Base-by-base conservation (phyloP, 768 basidiomycete genomes). In the Crucibulum laeve region DNA sequence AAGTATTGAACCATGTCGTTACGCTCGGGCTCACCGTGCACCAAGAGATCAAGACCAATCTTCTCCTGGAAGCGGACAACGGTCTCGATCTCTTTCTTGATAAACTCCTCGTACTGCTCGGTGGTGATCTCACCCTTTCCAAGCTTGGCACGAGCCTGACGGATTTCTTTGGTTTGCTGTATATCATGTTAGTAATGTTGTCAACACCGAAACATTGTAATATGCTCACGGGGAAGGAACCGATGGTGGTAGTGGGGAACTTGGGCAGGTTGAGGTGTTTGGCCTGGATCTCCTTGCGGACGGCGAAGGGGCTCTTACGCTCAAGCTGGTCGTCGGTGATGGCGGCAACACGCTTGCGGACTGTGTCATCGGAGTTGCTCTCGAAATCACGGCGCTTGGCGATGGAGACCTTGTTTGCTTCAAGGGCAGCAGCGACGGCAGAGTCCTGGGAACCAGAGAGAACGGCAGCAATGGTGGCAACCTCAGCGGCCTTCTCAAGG, bases 1-100 rank as follows among this genome's bases (percentile, higher is more conserved):
- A 98, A 99, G 82, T 99, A 99, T 73, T 98, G 94, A 50, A 96
- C 94, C 95, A 98, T 98, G 79, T 97, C 95, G 65, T 97, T 97
- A 58, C 95, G 83, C 76, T 99, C 95, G 42, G 95, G 89, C 69
- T 99, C 96, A 59, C 96, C 96, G 68, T 99, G 96, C 49, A 99
- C 96, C 56, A 98, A 79, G 46, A 99, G 79, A 69, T 99, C 96
- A 55, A 99, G 84, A 53, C 90, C 95, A 53, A 93, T 79, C 67
- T 80, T 83, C 77, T 98, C 95, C 69, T 99, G 96, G 91, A 98
- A 95, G 52, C 82, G 78, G 55, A 98, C 94, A 49, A 92, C 93
- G 43, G 65, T 66, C 71, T 95, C 80, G 56, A 99, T 89, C 71
- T 99, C 96, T 73, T 92, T 90, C 78, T 94, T 87, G 75, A 99